phyloP scores from a whole-genome alignment of 257 asterid species.

The Linderniella brevidens region DNA sequence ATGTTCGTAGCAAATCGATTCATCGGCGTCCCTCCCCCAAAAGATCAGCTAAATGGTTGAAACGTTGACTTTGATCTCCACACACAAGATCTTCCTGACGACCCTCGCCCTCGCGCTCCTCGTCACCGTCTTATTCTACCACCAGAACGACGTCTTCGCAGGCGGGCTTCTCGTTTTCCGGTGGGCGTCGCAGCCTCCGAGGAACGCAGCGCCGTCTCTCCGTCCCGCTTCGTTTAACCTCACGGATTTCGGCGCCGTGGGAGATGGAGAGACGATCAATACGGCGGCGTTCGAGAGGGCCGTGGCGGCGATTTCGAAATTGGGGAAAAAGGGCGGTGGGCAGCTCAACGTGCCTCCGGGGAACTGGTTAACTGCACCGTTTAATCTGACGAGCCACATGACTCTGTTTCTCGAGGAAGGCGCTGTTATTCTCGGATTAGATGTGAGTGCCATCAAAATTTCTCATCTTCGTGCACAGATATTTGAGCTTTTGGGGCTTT shows the following conservation, averaged over 20 bases:
- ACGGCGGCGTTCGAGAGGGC: constrained; percentile 66
- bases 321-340: constrained; percentile 52
- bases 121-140: constrained; percentile 23
- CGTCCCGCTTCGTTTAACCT: constrained; percentile 39
- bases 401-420: constrained; percentile 70
- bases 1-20: no score
- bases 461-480: neutral
- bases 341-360: constrained; percentile 79
- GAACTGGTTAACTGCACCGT: constrained; percentile 73
- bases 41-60: no score
- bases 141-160: constrained; percentile 30
- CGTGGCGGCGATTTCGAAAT: constrained; percentile 40
- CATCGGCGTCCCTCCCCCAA: no score
- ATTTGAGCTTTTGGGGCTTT: neutral
- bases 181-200: constrained; percentile 17
- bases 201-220: constrained; percentile 25
- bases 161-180: constrained; percentile 25
- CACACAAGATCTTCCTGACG: constrained; percentile 1
- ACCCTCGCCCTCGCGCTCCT: constrained; percentile 20
- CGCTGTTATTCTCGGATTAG: constrained; percentile 59
- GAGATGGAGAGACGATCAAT: constrained; percentile 55
- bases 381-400: constrained; percentile 74
- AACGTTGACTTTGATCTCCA: no score
- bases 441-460: constrained; percentile 24
- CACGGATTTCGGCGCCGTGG: constrained; percentile 76